A percentile compares a stretch with the other conserved stretches of the same genome.
Evolutionary conservation across 331 rosid genomes (phyloP).

Genomic region (Prunus yedoensis): DNA sequence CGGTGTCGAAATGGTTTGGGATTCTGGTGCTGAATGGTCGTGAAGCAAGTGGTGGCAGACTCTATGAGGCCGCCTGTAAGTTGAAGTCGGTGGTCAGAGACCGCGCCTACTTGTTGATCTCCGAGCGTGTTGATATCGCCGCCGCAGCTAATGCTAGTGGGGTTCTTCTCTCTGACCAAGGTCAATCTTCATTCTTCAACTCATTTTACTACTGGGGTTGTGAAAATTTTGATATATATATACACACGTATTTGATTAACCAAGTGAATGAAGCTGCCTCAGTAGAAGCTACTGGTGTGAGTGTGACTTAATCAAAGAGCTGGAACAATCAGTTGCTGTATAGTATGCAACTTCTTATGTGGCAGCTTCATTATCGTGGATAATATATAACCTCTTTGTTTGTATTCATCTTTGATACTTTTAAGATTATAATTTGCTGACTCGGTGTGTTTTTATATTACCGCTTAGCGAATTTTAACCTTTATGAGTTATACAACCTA

Average conservation of each 20-base stretch:
- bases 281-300: neutral
- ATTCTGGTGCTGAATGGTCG: slow-evolving; percentile 55
- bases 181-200: slow-evolving; percentile 23
- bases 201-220: neutral
- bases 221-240: neutral
- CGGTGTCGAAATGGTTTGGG: slow-evolving; percentile 68
- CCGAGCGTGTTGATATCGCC: slow-evolving; percentile 89
- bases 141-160: slow-evolving; percentile 80
- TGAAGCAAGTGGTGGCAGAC: slow-evolving; percentile 55
- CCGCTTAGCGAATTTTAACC: neutral
- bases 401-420: neutral
- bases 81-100: slow-evolving; percentile 65
- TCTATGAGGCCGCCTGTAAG: slow-evolving; percentile 80
- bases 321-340: neutral
- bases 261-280: too few relatives aligned
- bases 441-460: neutral
- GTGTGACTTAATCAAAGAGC: neutral
- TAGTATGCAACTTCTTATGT: neutral
- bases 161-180: slow-evolving; percentile 92
- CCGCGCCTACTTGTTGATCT: slow-evolving; percentile 73
- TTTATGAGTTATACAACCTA: neutral
- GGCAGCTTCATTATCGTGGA: neutral
- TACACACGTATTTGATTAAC: neutral
- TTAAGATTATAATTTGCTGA: neutral
- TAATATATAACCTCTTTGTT: neutral